phyloP scores from a whole-genome alignment of 2,329 filamentous ascomycete genomes.

The Blumeria graminis region DNA sequence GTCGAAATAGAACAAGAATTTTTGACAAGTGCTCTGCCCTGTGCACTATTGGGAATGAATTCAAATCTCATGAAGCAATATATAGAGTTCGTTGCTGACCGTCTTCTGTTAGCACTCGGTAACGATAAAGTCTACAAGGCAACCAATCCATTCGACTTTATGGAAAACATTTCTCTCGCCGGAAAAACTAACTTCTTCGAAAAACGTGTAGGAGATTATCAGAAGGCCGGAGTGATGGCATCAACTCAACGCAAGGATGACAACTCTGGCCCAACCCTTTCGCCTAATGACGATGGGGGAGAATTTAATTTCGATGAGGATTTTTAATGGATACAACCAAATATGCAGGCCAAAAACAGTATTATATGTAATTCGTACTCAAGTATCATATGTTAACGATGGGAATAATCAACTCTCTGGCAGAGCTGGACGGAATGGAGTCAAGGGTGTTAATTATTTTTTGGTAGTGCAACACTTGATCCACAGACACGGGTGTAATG shows the following conservation, averaged over 20 bases:
- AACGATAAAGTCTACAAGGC: slow-evolving; percentile 86
- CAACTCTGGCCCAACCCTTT: slow-evolving; percentile 21
- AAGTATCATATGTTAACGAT: no score
- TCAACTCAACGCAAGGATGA: slow-evolving; percentile 49
- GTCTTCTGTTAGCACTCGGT: slow-evolving; percentile 74
- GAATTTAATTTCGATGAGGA: slow-evolving; percentile 92
- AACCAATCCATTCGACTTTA: slow-evolving; percentile 97
- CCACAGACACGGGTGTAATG: no score
- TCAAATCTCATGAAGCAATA: slow-evolving; percentile 95
- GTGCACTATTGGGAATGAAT: slow-evolving; percentile 93
- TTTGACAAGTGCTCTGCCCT: slow-evolving; percentile 82
- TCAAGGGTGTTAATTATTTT: no score
- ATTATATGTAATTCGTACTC: neutral
- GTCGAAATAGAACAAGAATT: slow-evolving; percentile 95
- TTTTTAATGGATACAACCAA: no score
- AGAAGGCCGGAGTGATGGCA: slow-evolving; percentile 97
- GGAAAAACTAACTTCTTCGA: slow-evolving; percentile 99
- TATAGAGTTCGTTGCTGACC: slow-evolving; percentile 97
- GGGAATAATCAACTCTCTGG: no score
- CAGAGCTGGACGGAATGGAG: no score
- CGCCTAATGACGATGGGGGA: slow-evolving; percentile 35
- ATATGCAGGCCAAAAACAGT: no score
- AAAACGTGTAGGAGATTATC: slow-evolving; percentile 98
- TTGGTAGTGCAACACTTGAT: no score
- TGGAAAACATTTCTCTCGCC: slow-evolving; percentile 97